Conservation (phyloP, 1,284 basidiomycete species). For the Marasmius fiardii region DNA sequence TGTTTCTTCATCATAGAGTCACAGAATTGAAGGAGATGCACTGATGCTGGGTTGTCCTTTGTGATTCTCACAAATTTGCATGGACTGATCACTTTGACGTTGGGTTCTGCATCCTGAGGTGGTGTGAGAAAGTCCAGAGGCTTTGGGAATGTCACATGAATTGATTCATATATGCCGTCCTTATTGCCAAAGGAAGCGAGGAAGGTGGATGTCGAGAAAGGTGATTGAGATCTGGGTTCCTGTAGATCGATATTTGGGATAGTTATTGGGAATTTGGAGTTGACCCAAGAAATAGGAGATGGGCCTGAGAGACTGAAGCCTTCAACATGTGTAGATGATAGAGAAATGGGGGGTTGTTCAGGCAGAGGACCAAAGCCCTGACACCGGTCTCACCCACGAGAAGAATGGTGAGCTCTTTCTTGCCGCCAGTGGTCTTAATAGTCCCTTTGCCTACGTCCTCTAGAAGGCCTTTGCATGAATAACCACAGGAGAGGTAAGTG, state of each 20-base stretch:
- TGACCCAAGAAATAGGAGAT: neutral
- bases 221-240: neutral
- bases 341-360: too few relatives aligned
- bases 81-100: neutral
- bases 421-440: neutral
- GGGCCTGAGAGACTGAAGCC: neutral
- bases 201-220: neutral
- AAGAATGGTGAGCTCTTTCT: too few relatives aligned
- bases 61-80: neutral
- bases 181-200: neutral
- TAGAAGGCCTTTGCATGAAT: constrained; percentile 15
- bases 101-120: neutral
- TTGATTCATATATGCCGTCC: neutral
- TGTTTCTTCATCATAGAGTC: neutral
- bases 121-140: neutral
- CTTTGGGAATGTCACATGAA: neutral
- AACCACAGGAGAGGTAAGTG: neutral
- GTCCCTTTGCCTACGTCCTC: too few relatives aligned
- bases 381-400: too few relatives aligned
- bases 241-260: neutral
- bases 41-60: neutral
- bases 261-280: neutral
- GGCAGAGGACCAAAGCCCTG: too few relatives aligned
- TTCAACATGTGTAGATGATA: too few relatives aligned
- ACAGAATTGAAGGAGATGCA: neutral